A percentile compares a stretch with the other conserved stretches of the same genome.
Conservation (phyloP, 2,329 filamentous ascomycete genomes). For the Beauveria varroae region DNA sequence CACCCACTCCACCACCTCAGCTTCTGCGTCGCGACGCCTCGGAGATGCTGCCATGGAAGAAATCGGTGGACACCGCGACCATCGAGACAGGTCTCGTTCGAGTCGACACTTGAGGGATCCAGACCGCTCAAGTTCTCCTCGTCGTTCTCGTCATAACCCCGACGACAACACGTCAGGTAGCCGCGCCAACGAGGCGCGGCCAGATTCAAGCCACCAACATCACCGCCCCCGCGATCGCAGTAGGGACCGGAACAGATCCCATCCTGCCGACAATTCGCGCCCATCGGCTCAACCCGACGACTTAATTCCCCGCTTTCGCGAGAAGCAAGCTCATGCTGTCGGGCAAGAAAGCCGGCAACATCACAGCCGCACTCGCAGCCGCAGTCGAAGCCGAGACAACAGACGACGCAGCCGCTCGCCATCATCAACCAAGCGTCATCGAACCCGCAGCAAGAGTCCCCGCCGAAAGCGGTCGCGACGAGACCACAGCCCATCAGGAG, state of each 20-base stretch:
- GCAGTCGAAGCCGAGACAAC: conserved; percentile 27
- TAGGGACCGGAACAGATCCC: conserved; percentile 25
- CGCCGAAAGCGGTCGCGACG: conserved; percentile 34
- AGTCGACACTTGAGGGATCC: conserved; percentile 27
- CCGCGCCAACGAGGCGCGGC: conserved; percentile 25
- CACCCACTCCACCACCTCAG: conserved; percentile 20
- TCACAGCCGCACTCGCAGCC: conserved; percentile 26
- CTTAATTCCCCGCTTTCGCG: conserved; percentile 31
- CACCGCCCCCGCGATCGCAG: conserved; percentile 29
- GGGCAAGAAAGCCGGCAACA: conserved; percentile 25
- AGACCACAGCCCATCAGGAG: conserved; percentile 31
- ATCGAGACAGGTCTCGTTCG: conserved; percentile 29
- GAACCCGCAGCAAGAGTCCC: conserved; percentile 34
- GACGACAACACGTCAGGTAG: conserved; percentile 23
- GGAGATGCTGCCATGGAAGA: conserved; percentile 36
- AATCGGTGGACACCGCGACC: conserved; percentile 28
- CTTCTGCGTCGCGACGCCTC: conserved; percentile 24
- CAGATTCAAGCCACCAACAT: conserved; percentile 29
- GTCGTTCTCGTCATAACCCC: conserved; percentile 23
- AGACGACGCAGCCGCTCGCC: conserved; percentile 26
- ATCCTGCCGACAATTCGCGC: conserved; percentile 20
- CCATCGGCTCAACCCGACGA: conserved; percentile 26
- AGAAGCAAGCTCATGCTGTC: conserved; percentile 22
- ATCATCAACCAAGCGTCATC: conserved; percentile 32
- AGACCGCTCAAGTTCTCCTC: conserved; percentile 25